Conservation (phyloP, 352 stramenopile species). For the Hyaloperonospora brassicae region DNA sequence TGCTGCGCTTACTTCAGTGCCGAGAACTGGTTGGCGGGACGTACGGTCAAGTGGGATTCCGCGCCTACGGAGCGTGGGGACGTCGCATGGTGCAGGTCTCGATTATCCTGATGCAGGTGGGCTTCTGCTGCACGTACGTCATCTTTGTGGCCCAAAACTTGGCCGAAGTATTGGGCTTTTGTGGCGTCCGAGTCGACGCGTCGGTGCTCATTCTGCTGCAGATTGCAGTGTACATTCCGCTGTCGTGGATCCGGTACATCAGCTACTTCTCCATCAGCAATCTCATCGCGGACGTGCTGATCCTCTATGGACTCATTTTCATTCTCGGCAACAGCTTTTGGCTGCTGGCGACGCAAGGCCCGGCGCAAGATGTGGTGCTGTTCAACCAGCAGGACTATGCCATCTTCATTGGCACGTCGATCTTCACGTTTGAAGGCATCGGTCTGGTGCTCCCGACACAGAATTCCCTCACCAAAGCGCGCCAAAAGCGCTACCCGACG, state of each 20-base stretch:
- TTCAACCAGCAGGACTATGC: slow-evolving; percentile 72
- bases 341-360: slow-evolving; percentile 40
- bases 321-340: slow-evolving; percentile 72
- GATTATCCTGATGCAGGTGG: slow-evolving; percentile 78
- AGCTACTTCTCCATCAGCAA: slow-evolving; percentile 84
- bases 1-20: slow-evolving; percentile 70
- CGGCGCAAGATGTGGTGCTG: slow-evolving; percentile 38
- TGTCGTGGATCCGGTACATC: slow-evolving; percentile 82
- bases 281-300: slow-evolving; percentile 77
- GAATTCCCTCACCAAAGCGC: slow-evolving; percentile 47
- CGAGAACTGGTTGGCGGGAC: slow-evolving; percentile 59
- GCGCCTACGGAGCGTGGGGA: slow-evolving; percentile 60
- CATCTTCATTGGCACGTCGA: slow-evolving; percentile 69
- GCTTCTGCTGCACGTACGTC: slow-evolving; percentile 80
- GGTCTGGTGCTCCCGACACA: slow-evolving; percentile 72
- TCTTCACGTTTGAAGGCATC: slow-evolving; percentile 82
- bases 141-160: slow-evolving; percentile 82
- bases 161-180: slow-evolving; percentile 55
- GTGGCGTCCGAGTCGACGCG: slow-evolving; percentile 30
- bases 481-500: slow-evolving; percentile 54
- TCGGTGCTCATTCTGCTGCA: slow-evolving; percentile 68
- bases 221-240: slow-evolving; percentile 63
- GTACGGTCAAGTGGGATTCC: slow-evolving; percentile 65
- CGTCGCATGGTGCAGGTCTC: slow-evolving; percentile 70
- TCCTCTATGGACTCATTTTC: slow-evolving; percentile 67